These are phyloP conservation scores for Syzygium syzygioides DNA, from an alignment of 441 rosid genomes.

Conservation along the genomic window DNA sequence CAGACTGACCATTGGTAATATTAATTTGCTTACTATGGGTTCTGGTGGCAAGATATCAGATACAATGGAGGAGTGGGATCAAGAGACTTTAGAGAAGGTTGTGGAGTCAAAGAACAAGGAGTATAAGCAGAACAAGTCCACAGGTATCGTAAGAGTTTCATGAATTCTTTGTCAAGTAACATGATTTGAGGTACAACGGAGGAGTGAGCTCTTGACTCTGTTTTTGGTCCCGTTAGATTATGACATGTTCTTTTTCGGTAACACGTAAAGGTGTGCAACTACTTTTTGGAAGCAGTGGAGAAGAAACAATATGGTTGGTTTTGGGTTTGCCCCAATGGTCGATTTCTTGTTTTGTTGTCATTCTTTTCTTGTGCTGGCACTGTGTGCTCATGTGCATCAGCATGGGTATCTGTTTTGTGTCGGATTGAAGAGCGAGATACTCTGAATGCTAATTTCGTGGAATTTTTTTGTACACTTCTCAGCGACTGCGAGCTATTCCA, in stretches of 20 bases:
- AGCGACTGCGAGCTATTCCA: constrained; percentile 95
- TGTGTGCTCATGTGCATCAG: background rate
- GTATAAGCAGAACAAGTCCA: constrained; percentile 4
- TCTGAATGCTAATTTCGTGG: background rate
- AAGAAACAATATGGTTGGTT: constrained; percentile 92
- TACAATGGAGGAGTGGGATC: constrained; percentile 14
- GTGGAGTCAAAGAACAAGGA: background rate
- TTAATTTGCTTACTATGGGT: background rate
- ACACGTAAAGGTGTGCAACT: constrained; percentile 68
- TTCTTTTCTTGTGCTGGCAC: background rate
- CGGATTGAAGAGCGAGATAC: background rate
- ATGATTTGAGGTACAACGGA: background rate
- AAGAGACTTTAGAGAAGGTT: constrained; percentile 6
- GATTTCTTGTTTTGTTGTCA: background rate
- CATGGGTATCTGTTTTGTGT: background rate
- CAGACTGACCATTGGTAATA: constrained; percentile 80
- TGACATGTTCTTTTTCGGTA: background rate
- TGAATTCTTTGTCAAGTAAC: background rate
- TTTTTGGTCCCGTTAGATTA: background rate
- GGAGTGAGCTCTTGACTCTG: background rate
- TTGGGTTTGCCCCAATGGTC: constrained; percentile 89
- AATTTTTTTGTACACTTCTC: constrained; percentile 9
- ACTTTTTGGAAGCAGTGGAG: constrained; percentile 90
- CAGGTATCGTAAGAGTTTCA: background rate
- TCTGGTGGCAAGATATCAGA: background rate